Base-by-base conservation (phyloP, 2,329 filamentous ascomycete genomes). In the Neoarthrinium moseri region DNA sequence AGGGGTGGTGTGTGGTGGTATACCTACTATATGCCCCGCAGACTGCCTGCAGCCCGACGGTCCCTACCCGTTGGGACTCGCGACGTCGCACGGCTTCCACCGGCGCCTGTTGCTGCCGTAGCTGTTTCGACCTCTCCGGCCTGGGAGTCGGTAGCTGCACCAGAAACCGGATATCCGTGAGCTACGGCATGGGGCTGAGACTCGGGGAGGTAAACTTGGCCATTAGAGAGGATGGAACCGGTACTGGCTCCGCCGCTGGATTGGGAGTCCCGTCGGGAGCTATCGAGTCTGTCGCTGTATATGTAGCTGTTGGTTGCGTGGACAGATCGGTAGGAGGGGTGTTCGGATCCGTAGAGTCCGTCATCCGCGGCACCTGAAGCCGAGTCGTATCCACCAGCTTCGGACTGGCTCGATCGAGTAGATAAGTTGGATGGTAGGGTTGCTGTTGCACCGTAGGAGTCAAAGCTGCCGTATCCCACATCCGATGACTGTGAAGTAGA, bases 201-300 rank as follows among this genome's bases (percentile, higher is more conserved):
- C 4, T 61, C 58, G 4, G 63, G 62, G 1, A 66, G 59, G 49
- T 67, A 67, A 35, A 60, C 46, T 18, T 67, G 63, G 12, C 64
- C 63, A 49, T 65, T 66, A 34, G 62, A 50, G 3, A 66, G 57
- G 5, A 60, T 46, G 4, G 59, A 55, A 13, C 48, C 51, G 40
- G 51, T 45, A 36, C 46, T 51, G 21, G 44, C 49, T 8, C 54
- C 52, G n/a, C 55, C 51, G 40, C 53, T 55, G 3, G 60, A 57
- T 10, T 56, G 56, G 1, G 56, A 58, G 18, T 56, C 54, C 20
- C 58, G 54, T 15, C 57, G 49, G 18, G 52, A 37, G 41, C 46
- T 38, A 37, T 53, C 30, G 44, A 61, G 54, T 46, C 45, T 45
- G 50, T 63, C 49, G 54, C 57, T 52, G 48, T 61, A 60, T 24